A percentile compares a stretch with the other conserved stretches of the same genome.
Conservation (phyloP, 768 basidiomycete genomes). For the Tricholomella constricta region DNA sequence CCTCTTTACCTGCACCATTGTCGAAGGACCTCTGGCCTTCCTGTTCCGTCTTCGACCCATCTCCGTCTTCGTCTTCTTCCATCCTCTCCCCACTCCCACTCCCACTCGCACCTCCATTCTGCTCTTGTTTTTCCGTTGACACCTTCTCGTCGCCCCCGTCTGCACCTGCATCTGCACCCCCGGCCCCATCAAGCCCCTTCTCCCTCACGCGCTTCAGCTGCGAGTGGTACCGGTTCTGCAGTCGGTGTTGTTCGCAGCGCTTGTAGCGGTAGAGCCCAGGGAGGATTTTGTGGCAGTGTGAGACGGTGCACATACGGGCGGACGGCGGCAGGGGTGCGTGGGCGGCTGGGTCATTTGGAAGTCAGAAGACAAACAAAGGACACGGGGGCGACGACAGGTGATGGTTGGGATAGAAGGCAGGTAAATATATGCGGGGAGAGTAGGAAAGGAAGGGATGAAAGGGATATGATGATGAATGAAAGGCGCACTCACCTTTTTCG, state of each 20-base stretch:
- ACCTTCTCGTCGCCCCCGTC: background rate
- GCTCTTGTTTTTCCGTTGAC: background rate
- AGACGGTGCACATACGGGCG: constrained; percentile 57
- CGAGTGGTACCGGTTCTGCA: constrained; percentile 57
- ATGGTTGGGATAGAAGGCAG: too few relatives aligned
- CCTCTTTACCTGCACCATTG: too few relatives aligned
- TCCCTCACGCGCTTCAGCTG: constrained; percentile 50
- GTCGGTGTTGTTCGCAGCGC: constrained; percentile 56
- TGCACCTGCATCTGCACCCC: constrained; percentile 8
- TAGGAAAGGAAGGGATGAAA: background rate
- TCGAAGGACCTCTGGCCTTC: too few relatives aligned
- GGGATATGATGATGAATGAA: too few relatives aligned
- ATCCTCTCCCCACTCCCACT: too few relatives aligned
- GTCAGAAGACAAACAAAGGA: background rate
- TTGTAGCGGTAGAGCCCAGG: constrained; percentile 49
- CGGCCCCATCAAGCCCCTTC: constrained; percentile 13
- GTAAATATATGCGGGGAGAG: too few relatives aligned
- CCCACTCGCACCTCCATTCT: background rate
- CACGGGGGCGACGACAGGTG: background rate
- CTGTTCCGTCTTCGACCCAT: too few relatives aligned
- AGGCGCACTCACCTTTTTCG: too few relatives aligned
- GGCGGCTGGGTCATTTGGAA: constrained; percentile 5
- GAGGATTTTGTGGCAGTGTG: constrained; percentile 55
- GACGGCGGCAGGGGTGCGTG: constrained; percentile 26
- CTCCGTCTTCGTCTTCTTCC: background rate